phyloP scores from a whole-genome alignment of 768 basidiomycete genomes.

The Lentinus tigrinus region DNA sequence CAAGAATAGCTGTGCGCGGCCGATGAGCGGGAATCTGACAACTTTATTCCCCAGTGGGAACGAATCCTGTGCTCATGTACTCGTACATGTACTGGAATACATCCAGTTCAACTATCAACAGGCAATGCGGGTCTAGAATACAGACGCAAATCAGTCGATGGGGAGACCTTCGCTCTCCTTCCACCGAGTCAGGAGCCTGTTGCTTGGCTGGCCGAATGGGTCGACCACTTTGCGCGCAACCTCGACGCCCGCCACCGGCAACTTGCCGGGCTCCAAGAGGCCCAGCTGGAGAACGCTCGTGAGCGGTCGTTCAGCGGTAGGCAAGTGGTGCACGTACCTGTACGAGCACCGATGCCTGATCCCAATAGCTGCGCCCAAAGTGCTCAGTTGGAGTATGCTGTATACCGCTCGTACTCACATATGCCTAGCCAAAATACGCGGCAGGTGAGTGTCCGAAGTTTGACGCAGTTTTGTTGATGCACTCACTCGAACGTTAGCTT shows the following conservation, averaged over 20 bases:
- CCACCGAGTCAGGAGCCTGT: constrained; percentile 37
- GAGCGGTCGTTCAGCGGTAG: neutral
- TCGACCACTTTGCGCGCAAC: constrained; percentile 40
- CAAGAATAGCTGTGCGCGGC: too few relatives aligned
- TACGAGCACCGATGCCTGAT: constrained; percentile 46
- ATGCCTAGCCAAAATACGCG: constrained; percentile 20
- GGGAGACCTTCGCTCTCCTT: constrained; percentile 35
- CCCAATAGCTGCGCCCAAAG: constrained; percentile 39
- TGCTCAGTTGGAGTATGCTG: neutral
- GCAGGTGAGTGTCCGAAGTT: neutral
- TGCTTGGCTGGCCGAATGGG: constrained; percentile 41
- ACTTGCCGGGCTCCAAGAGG: constrained; percentile 29
- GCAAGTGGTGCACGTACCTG: constrained; percentile 29
- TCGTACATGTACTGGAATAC: too few relatives aligned
- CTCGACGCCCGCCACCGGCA: constrained; percentile 42
- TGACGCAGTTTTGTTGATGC: too few relatives aligned
- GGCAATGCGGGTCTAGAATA: neutral
- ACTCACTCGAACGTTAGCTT: constrained; percentile 48
- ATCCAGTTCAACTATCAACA: too few relatives aligned
- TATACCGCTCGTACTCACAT: constrained; percentile 22
- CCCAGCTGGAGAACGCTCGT: constrained; percentile 28
- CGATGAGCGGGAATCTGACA: too few relatives aligned
- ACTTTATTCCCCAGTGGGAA: too few relatives aligned
- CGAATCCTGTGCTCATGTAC: too few relatives aligned
- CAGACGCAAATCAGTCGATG: constrained; percentile 12